A percentile compares a stretch with the other conserved stretches of the same genome.
Evolutionary conservation across 2,329 filamentous ascomycete genomes (phyloP).

Genomic region (Penicillium sp.): DNA sequence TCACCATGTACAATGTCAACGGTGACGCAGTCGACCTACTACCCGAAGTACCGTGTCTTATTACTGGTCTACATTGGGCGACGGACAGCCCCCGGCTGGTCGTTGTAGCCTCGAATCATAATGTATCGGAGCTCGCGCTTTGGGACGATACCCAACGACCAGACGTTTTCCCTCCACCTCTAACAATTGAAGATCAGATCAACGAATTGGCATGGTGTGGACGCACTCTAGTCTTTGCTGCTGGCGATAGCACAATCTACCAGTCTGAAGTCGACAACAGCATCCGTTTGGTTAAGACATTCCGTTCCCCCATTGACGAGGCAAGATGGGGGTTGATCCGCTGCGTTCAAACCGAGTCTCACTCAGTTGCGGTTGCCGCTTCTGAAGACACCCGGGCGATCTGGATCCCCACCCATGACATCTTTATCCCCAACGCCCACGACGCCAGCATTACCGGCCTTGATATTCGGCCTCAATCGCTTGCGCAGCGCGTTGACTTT

Average conservation of each 20-base stretch:
- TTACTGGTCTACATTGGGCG: constrained; percentile 45
- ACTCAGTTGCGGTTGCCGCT: constrained; percentile 40
- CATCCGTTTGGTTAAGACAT: constrained; percentile 38
- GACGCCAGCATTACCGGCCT: constrained; percentile 44
- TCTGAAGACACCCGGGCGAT: constrained; percentile 38
- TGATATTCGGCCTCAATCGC: constrained; percentile 39
- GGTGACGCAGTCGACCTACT: constrained; percentile 46
- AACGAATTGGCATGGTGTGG: constrained; percentile 45
- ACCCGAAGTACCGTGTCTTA: constrained; percentile 44
- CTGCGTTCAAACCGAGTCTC: constrained; percentile 28
- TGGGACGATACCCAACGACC: constrained; percentile 43
- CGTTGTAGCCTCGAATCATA: constrained; percentile 44
- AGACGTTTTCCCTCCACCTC: constrained; percentile 37
- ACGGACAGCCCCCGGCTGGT: constrained; percentile 38
- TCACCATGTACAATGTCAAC: constrained; percentile 45
- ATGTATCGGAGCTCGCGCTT: constrained; percentile 41
- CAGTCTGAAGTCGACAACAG: constrained; percentile 39
- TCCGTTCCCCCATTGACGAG: constrained; percentile 27
- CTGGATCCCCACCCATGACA: constrained; percentile 47
- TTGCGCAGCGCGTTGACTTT: constrained; percentile 34
- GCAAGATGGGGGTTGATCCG: constrained; percentile 44
- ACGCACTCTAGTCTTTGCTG: constrained; percentile 37
- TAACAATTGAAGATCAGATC: constrained; percentile 38
- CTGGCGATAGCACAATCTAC: constrained; percentile 41
- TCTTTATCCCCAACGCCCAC: constrained; percentile 40